Evolutionary conservation across 2,329 filamentous ascomycete species (phyloP).

Genomic region (Ophiostoma tasmaniense): DNA sequence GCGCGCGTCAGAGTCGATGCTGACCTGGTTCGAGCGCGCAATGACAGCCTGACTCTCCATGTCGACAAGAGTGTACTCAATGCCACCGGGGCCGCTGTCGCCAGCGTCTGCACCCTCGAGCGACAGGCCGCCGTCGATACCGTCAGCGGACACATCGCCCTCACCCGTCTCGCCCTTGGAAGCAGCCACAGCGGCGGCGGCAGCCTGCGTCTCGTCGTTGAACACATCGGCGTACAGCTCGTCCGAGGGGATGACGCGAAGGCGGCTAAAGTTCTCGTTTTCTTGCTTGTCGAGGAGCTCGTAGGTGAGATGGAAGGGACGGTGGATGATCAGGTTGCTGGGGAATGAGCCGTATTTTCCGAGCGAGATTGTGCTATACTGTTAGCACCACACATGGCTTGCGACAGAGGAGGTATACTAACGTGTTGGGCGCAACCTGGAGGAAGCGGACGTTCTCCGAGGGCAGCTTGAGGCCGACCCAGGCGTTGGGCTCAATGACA

Average conservation of each 20-base stretch:
- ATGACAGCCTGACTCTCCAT: constrained; percentile 40
- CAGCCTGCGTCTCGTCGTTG: constrained; percentile 29
- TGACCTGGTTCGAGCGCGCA: constrained; percentile 49
- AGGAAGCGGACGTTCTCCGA: constrained; percentile 50
- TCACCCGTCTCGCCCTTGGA: constrained; percentile 3
- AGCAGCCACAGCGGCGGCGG: constrained; percentile 27
- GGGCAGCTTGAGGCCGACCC: constrained; percentile 52
- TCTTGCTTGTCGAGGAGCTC: constrained; percentile 69
- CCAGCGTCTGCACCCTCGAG: constrained; percentile 33
- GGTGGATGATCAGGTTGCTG: constrained; percentile 80
- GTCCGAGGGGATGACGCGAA: constrained; percentile 70
- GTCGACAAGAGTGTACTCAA: constrained; percentile 40
- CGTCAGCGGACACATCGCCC: not conserved
- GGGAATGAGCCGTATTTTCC: constrained; percentile 91
- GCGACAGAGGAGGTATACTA: constrained; percentile 15
- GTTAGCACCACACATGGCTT: not conserved
- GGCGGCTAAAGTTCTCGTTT: constrained; percentile 54
- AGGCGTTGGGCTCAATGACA: constrained; percentile 48
- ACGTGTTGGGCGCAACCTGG: constrained; percentile 55
- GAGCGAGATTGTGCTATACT: constrained; percentile 66
- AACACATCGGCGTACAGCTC: constrained; percentile 80
- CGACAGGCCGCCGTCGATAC: not conserved
- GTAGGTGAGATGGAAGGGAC: constrained; percentile 85
- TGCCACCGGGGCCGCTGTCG: constrained; percentile 23
- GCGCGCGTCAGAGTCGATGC: constrained; percentile 40